Evolutionary conservation across 106 monocot species (phyloP).

Genomic region (Dendrobium officinale): DNA sequence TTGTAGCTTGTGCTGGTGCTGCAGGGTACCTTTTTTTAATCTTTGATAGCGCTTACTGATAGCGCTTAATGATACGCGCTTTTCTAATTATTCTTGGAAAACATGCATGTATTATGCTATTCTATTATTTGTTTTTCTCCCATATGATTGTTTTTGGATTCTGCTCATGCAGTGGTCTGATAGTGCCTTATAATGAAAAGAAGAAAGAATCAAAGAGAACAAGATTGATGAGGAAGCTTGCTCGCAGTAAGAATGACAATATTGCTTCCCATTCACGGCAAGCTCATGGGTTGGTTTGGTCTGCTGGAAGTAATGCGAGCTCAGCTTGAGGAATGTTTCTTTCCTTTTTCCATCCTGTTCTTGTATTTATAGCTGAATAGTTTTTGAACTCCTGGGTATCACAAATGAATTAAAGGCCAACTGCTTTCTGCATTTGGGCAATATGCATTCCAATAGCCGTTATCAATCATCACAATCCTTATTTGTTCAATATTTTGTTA

Average conservation of each 20-base stretch:
- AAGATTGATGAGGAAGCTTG: conserved; percentile 79
- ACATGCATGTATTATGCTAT: neutral
- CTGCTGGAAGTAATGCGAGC: conserved; percentile 86
- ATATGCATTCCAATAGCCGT: neutral
- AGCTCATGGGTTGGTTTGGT: conserved; percentile 75
- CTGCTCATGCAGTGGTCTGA: conserved; percentile 57
- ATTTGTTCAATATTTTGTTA: conserved; percentile 4
- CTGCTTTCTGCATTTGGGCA: neutral
- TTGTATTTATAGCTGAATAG: neutral
- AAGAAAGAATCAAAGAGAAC: conserved; percentile 93
- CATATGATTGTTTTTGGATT: neutral
- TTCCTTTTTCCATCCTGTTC: conserved; percentile 3
- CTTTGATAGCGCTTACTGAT: conserved; percentile 15
- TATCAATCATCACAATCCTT: neutral
- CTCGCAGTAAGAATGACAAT: conserved; percentile 73
- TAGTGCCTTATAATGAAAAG: conserved; percentile 89
- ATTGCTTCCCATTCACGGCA: conserved; percentile 39
- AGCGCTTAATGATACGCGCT: neutral
- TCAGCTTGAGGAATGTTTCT: conserved; percentile 70
- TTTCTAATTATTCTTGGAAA: neutral
- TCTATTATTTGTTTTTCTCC: neutral
- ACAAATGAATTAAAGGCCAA: neutral
- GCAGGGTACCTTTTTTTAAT: conserved; percentile 53
- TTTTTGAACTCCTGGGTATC: neutral
- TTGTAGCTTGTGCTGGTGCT: conserved; percentile 88